Evolutionary conservation across 768 basidiomycete genomes (phyloP).

Genomic region (Fibroporia radiculosa): DNA sequence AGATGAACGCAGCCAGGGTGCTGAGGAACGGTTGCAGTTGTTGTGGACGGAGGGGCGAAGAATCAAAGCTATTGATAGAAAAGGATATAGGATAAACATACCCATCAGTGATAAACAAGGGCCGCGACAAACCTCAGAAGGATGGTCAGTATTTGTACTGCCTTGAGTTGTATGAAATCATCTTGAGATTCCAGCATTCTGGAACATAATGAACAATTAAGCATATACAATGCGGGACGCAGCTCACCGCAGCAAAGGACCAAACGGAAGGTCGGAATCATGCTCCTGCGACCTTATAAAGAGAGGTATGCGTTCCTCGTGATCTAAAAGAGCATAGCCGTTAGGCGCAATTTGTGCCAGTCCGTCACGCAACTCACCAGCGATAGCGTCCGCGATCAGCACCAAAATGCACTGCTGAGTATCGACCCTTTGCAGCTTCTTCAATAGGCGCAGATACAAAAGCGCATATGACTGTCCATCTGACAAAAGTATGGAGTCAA

Average conservation of each 20-base stretch:
- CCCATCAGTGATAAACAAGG: constrained; percentile 21
- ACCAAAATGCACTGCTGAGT: constrained; percentile 85
- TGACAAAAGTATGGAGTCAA: constrained; percentile 69
- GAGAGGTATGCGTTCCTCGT: constrained; percentile 78
- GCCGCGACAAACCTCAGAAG: constrained; percentile 56
- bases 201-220: neutral
- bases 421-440: constrained; percentile 77
- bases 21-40: constrained; percentile 28
- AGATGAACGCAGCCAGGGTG: constrained; percentile 21
- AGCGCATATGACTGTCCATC: constrained; percentile 79
- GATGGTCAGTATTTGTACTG: constrained; percentile 80
- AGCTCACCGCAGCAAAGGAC: constrained; percentile 64
- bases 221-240: neutral
- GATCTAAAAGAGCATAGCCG: constrained; percentile 41
- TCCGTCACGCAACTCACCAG: constrained; percentile 41
- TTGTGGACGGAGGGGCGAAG: constrained; percentile 17
- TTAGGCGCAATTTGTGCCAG: neutral
- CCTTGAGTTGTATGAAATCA: constrained; percentile 92
- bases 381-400: constrained; percentile 81
- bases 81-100: neutral
- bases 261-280: constrained; percentile 78
- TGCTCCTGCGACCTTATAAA: constrained; percentile 53
- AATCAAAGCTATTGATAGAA: constrained; percentile 18
- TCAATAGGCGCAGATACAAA: constrained; percentile 86
- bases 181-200: constrained; percentile 82